Evolutionary conservation across 1,139 yeast species (phyloP), one percentile per base, ranked within the genome.

Genomic region (Geotrichum restrictum): DNA sequence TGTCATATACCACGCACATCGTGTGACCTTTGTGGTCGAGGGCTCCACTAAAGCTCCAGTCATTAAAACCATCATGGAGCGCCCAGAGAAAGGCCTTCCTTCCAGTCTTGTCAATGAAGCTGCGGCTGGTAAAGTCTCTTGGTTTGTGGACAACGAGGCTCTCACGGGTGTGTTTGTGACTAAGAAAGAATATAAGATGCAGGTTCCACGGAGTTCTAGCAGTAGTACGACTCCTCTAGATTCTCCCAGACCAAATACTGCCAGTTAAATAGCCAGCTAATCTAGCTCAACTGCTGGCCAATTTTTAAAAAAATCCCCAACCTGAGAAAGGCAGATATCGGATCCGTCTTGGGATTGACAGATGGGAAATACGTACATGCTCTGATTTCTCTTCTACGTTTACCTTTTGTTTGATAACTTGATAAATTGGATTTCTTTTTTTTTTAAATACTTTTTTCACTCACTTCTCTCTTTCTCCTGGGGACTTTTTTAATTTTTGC

Each of bases 111-210:
- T 93, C 57, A 91, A 91, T 68, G 98, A 89, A 70, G 88, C 89
- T 34, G 96, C 97, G 24, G 96, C 96, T 1, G 98, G 98, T 32
- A 86, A 86, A 71, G 96, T 93, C 8, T 81, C 93, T 16, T 93
- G 98, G 98, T 93, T 93, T 74, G 98, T 93, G 45, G 98, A 93
- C 70, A 88, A 88, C 64, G 97, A 87, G 62, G 98, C 98, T 6
- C 79, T 93, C 62, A 82, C 83, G 55, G 97, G 91, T 62, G 85
- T 86, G 56, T 82, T 81, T 66, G 79, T 85, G 51, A 83, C 88
- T 24, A 85, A 84, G 74, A 85, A 83, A 71, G 82, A 83, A 69
- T 85, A 85, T 71, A 85, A 85, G 70, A 61, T 63, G 18, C 52
- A 47, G 37, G 56, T 54, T 27, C 45, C 53, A 8, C 16, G 31